phyloP scores from a whole-genome alignment of 192 early-diverging fungal species.

The Coemansia sp. region DNA sequence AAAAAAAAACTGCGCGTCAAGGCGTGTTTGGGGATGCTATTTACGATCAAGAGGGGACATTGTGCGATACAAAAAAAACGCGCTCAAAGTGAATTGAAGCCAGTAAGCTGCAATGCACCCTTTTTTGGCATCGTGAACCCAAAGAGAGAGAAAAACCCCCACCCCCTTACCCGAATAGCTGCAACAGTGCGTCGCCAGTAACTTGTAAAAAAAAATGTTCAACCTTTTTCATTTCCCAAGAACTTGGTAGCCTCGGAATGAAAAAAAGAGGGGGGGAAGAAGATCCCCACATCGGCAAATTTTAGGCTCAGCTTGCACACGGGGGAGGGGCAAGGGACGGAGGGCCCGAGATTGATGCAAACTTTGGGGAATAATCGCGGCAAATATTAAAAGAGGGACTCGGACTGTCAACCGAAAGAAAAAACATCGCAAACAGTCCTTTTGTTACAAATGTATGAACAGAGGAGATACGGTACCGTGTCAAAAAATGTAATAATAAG shows the following conservation, averaged over 20 bases:
- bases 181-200: constrained; percentile 11
- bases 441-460: background rate
- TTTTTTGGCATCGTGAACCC: background rate
- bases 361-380: constrained; percentile 9
- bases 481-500: constrained; percentile 2
- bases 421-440: background rate
- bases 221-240: background rate
- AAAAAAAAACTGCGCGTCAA: constrained; percentile 7
- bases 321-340: background rate
- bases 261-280: background rate
- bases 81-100: background rate
- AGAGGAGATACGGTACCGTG: constrained; percentile 9
- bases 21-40: background rate
- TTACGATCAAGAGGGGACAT: constrained; percentile 2
- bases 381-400: constrained; percentile 7
- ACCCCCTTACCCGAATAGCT: background rate
- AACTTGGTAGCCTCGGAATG: background rate
- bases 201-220: background rate
- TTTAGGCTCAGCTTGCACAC: background rate
- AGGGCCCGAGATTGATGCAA: constrained; percentile 9
- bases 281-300: constrained; percentile 4
- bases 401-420: background rate
- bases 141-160: background rate
- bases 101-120: constrained; percentile 9
- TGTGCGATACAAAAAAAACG: constrained; percentile 1